phyloP scores from a whole-genome alignment of 2,329 filamentous ascomycete species.

The Sclerotinia sclerotiorum region DNA sequence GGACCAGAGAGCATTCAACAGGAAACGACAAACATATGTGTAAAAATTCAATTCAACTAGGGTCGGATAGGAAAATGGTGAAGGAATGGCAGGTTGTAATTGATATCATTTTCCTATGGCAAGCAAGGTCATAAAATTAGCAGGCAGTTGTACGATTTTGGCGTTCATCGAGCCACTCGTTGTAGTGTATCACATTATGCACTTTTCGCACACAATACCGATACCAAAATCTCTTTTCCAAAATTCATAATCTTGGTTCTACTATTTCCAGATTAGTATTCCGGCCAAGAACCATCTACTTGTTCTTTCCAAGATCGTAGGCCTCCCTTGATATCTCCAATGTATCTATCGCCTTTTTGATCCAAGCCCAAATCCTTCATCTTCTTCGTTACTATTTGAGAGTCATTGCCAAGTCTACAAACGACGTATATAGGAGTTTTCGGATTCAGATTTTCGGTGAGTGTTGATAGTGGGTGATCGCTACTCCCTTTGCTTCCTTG shows the following conservation, averaged over 20 bases:
- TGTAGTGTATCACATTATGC: constrained; percentile 7
- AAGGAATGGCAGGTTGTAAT: constrained; percentile 19
- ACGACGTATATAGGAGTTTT: constrained; percentile 66
- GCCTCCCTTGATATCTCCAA: constrained; percentile 72
- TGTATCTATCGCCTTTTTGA: constrained; percentile 50
- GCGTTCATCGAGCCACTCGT: constrained; percentile 22
- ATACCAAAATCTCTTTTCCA: constrained; percentile 19
- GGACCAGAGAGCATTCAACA: constrained; percentile 95
- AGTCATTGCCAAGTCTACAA: constrained; percentile 76
- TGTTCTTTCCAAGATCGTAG: constrained; percentile 70
- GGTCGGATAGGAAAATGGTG: constrained; percentile 22
- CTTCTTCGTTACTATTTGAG: constrained; percentile 66
- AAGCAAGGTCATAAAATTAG: constrained; percentile 12
- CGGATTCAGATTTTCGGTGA: constrained; percentile 43
- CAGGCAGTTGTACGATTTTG: constrained; percentile 14
- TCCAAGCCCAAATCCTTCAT: constrained; percentile 60
- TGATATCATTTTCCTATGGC: constrained; percentile 14
- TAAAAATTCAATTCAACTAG: constrained; percentile 8
- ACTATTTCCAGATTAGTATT: constrained; percentile 46
- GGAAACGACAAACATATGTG: constrained; percentile 57
- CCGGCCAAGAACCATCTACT: constrained; percentile 60
- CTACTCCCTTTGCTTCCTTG: constrained; percentile 32
- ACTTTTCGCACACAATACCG: constrained; percentile 17
- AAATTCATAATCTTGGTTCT: constrained; percentile 3
- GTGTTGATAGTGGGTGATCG: constrained; percentile 38